A percentile compares a stretch with the other conserved stretches of the same genome.
phyloP scores from a whole-genome alignment of 1,139 yeast genomes.

The Geotrichum australiense region DNA sequence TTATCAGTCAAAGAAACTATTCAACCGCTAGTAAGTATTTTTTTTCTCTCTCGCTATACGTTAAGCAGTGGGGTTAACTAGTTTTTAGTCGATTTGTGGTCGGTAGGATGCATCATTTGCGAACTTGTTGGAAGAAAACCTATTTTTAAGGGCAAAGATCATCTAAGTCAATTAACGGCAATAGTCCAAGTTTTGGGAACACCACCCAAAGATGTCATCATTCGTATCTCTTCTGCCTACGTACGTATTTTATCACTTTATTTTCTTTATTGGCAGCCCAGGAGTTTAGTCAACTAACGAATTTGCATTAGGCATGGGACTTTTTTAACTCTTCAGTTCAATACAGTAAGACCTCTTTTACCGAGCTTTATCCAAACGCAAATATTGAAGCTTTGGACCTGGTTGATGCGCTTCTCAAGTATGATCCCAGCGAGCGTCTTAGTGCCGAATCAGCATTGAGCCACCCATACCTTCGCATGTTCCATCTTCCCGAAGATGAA shows the following conservation, averaged over 20 bases:
- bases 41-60: background rate
- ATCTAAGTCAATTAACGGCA: constrained; percentile 75
- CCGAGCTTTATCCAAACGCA: constrained; percentile 59
- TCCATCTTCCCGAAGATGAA: constrained; percentile 85
- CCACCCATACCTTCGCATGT: constrained; percentile 71
- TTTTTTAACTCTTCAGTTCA: constrained; percentile 19
- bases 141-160: constrained; percentile 75
- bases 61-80: background rate
- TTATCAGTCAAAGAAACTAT: constrained; percentile 50
- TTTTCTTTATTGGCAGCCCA: constrained; percentile 25
- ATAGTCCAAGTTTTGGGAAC: constrained; percentile 74
- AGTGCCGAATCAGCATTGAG: constrained; percentile 74
- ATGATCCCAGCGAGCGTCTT: constrained; percentile 72
- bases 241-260: constrained; percentile 45
- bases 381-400: constrained; percentile 69
- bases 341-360: constrained; percentile 47
- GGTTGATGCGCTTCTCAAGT: constrained; percentile 61
- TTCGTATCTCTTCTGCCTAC: constrained; percentile 59
- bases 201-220: constrained; percentile 65
- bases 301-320: constrained; percentile 17
- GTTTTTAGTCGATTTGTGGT: constrained; percentile 81
- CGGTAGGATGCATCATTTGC: constrained; percentile 87
- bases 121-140: constrained; percentile 81
- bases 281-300: constrained; percentile 4
- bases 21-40: constrained; percentile 30